Conservation (phyloP, 192 early-diverging fungal species). For the Chytriomyces confervae region DNA sequence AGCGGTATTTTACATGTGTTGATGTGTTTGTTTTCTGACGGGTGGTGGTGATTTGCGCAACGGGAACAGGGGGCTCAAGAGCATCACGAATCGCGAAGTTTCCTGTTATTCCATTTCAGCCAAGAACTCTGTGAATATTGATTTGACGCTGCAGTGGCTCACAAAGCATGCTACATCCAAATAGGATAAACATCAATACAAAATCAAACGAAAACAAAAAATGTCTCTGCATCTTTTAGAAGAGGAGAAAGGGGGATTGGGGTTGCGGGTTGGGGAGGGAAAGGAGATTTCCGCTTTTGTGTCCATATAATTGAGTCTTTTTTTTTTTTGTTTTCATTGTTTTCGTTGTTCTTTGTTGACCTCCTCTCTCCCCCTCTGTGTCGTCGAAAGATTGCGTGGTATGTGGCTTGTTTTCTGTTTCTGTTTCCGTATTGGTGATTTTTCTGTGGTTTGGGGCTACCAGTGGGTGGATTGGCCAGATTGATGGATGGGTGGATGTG, state of each 20-base stretch:
- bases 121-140: conserved; percentile 97
- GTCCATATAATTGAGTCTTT: neutral
- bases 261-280: neutral
- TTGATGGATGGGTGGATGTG: neutral
- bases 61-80: conserved; percentile 77
- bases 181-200: neutral
- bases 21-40: conserved; percentile 9
- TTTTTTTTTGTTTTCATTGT: conserved; percentile 5
- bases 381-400: no score
- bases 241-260: neutral
- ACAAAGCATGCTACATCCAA: conserved; percentile 72
- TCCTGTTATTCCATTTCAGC: conserved; percentile 98
- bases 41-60: neutral
- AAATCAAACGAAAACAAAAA: neutral
- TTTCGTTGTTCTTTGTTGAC: neutral
- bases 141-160: conserved; percentile 95
- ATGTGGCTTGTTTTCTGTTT: no score
- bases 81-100: conserved; percentile 91
- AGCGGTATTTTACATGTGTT: neutral
- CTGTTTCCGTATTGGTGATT: no score
- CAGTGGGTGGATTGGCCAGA: no score
- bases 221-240: neutral
- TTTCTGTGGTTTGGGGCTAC: no score
- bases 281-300: neutral
- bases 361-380: no score